Percentiles rank a stretch among this genome's conserved stretches.
These are phyloP conservation scores for Fusarium virguliforme DNA, from an alignment of 2,329 filamentous ascomycete species.

Conservation along the genomic window DNA sequence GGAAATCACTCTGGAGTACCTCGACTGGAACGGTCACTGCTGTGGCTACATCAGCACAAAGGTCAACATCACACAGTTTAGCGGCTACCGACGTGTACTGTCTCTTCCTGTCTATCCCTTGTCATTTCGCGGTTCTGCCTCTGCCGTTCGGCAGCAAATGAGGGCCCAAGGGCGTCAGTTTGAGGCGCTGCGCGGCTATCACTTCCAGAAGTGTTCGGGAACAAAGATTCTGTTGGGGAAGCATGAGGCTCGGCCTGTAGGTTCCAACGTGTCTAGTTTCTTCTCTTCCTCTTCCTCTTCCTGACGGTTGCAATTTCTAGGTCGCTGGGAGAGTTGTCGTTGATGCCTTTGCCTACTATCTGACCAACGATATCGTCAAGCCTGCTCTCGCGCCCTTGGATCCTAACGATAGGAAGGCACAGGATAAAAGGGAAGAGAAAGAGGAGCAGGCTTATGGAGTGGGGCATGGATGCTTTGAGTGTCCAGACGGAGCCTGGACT, in stretches of 20 bases:
- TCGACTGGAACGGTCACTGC: constrained; percentile 57
- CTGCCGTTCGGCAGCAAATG: constrained; percentile 46
- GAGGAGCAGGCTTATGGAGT: neutral
- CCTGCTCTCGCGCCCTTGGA: constrained; percentile 44
- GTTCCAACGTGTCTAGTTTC: neutral
- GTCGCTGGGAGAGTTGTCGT: constrained; percentile 54
- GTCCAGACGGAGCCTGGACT: no score
- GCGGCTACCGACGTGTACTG: constrained; percentile 49
- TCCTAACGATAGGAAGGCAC: neutral
- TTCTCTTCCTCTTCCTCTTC: neutral
- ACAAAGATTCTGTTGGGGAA: constrained; percentile 52
- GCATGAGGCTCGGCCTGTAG: constrained; percentile 50
- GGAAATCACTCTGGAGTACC: constrained; percentile 53
- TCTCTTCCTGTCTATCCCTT: constrained; percentile 54
- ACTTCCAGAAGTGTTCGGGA: constrained; percentile 52
- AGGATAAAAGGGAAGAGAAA: neutral
- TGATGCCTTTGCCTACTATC: constrained; percentile 58
- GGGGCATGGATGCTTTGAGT: no score
- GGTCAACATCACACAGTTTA: constrained; percentile 49
- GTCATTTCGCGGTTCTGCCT: constrained; percentile 44
- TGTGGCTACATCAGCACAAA: constrained; percentile 51
- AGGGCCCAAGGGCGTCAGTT: constrained; percentile 55
- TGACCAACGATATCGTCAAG: constrained; percentile 51
- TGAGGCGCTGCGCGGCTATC: constrained; percentile 54
- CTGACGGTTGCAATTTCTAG: constrained; percentile 6